Evolutionary conservation across 2,329 filamentous ascomycete genomes (phyloP), one percentile per base, ranked within the genome.

Genomic region (Seiridium cupressi): DNA sequence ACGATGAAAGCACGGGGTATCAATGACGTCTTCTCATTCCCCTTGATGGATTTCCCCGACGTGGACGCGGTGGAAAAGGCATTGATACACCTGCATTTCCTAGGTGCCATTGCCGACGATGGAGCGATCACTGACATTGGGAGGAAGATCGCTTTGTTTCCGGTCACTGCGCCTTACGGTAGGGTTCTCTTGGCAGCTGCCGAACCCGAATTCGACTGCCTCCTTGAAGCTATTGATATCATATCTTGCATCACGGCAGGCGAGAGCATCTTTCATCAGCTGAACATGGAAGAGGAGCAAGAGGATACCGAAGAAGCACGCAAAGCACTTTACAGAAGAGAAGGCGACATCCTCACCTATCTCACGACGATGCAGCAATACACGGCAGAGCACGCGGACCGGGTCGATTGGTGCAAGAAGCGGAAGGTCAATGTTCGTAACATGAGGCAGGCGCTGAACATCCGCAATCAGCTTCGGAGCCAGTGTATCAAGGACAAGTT

Each of bases 1-100:
- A 96, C 91, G 0, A 96, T 99, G 90, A 97, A 97, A 73, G 93
- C 94, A 0, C 86, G 93, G 58, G 93, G 93, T 0, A 88, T 98
- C 10, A 83, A 91, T 34, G 89, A 98, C 69, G 85, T 97, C 2
- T 79, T 93, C 26, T 79, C 82, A 0, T 99, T 99, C 63, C 92
- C 94, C 0, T 86, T 97, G 53, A 88, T 98, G 72, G 93, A 96
- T 59, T 83, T 85, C 0, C 95, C 95, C 0, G 87, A 91, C 7
- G 77, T 87, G 3, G 89, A 96, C 64, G 84, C 91, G 0, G 84
- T 97, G 55, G 88, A 94, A 66, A 92, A 92, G 66, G 93, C 93
- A 0, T 79, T 97, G 1, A 75, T 95, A 5, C 90, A 95, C 58
- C 83, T 99, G 0, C 85, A 92, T 57, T 85, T 89, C 42, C 86